Base-by-base conservation (phyloP, 768 basidiomycete species). In the Rubroboletus pulcherrimus region DNA sequence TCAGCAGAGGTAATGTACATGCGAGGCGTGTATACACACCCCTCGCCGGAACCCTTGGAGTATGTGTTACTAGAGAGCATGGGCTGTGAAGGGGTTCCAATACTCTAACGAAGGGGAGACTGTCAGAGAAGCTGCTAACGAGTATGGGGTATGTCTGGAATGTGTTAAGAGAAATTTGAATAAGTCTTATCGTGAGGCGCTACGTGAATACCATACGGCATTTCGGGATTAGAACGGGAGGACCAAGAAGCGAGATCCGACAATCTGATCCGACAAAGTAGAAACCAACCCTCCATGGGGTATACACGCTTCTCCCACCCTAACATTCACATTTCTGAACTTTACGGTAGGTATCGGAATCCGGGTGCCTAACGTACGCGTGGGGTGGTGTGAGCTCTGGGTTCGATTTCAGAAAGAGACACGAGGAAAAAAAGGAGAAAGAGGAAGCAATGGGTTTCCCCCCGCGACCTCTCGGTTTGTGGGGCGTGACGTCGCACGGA, bases 341-440 rank as follows among this genome's bases (percentile, higher is more conserved):
- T 34, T 15, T n/a, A 76, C 2, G 65, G 66, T 34, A 81, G 63
- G 56, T 87, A 87, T 50, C 85, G 81, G 74, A 87, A 87, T 19
- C 73, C 72, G 4, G 81, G 80, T 0, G 85, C 83, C 85, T 86
- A 29, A 49, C 14, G 35, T 8, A 12, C 19, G 24, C 21, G 21
- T 21, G 45, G 15, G 4, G 17, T 37, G 29, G 29, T 7, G 14
- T 41, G 24, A 50, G 39, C 35, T 44, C 12, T 15, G 12, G 7
- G 14, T 31, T 4, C 26, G 12, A 19, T 24, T 31, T 38, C 8
- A 26, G 30, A 26, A 34, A 24, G 15, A 21, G 24, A 43, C 24
- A 9, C 14, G 24, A 26, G 7, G 5, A 30, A 29, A 10, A 4
- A n/a, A 21, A 40, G 21, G 6, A 39, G 5, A n/a, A 30, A 1